Conservation (phyloP, 1,284 basidiomycete genomes). For the Ceratorhiza oryzae-sativae region DNA sequence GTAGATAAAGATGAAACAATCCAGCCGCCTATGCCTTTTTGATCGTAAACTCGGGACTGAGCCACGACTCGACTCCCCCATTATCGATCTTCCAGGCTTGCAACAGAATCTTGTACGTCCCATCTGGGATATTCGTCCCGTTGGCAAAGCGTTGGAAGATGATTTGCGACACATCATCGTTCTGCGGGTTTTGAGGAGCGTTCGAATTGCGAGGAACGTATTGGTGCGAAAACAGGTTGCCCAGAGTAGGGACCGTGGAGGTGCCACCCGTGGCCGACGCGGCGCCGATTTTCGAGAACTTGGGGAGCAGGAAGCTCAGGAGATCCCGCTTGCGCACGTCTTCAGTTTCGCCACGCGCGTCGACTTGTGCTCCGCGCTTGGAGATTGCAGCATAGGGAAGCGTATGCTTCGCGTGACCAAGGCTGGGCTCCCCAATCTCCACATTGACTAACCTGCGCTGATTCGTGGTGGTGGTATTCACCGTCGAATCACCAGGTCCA, state of each 20-base stretch:
- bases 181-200: not conserved
- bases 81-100: constrained; percentile 40
- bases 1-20: not conserved
- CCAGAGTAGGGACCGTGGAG: not conserved
- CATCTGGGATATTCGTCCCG: constrained; percentile 41
- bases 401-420: not conserved
- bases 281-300: not conserved
- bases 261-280: not conserved
- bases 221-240: not conserved
- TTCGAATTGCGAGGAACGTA: constrained; percentile 7
- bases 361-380: too few species aligned
- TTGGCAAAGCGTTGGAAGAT: constrained; percentile 35
- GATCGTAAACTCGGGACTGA: constrained; percentile 27
- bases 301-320: not conserved
- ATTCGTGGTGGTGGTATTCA: not conserved
- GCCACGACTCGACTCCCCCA: constrained; percentile 36
- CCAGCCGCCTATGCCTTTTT: not conserved
- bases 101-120: constrained; percentile 40
- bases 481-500: constrained; percentile 49
- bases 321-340: too few species aligned
- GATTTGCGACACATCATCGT: too few species aligned
- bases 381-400: not conserved
- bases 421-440: not conserved
- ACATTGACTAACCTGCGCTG: not conserved
- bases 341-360: too few species aligned